Evolutionary conservation across 2,329 filamentous ascomycete genomes (phyloP), one percentile per base, ranked within the genome.

Genomic region (Aspergillus versicolor): DNA sequence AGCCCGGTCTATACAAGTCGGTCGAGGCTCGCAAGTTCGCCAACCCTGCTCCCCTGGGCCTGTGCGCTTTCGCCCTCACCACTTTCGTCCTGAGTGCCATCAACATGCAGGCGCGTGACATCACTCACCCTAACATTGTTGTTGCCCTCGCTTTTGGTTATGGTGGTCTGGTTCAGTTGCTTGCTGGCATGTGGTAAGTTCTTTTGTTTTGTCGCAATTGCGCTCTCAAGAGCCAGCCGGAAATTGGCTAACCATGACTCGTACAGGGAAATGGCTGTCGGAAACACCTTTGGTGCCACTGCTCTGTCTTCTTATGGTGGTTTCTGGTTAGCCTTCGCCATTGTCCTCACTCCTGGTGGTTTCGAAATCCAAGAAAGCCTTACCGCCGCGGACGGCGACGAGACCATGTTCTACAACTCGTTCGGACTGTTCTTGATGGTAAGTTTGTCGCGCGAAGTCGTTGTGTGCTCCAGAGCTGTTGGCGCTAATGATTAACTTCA

Each of bases 201-300:
- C 38, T 43, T 34, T 37, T 34, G 22, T 7, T 5, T 24, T 6
- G 12, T 37, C 13, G 34, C 17, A 17, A 4, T 19, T n/a, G 7
- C 13, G 13, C 2, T 21, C 3, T 37, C 15, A 15, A 30, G 17
- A 21, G 12, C 4, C 22, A 4, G 9, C 12, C 47, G 2, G 37
- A 17, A 12, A 15, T 19, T 22, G n/a, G 9, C 32, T 54, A 32
- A 54, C 17, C 22, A 43, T 21, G 15, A 13, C 30, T 42, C 30
- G 17, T 19, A 13, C 61, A 91, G 88, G 89, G 90, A 93, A 78
- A 90, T 93, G 84, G 89, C 89, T 37, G 82, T 90, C n/a, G 90
- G 89, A 56, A 93, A 93, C 81, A 93, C 90, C 11, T 92, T 93
- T 64, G 89, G 89, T 81, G 90, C 89, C 52, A 92, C 89, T 22